Evolutionary conservation across 2,329 filamentous ascomycete genomes (phyloP).

Genomic region (Trichoderma sp.): DNA sequence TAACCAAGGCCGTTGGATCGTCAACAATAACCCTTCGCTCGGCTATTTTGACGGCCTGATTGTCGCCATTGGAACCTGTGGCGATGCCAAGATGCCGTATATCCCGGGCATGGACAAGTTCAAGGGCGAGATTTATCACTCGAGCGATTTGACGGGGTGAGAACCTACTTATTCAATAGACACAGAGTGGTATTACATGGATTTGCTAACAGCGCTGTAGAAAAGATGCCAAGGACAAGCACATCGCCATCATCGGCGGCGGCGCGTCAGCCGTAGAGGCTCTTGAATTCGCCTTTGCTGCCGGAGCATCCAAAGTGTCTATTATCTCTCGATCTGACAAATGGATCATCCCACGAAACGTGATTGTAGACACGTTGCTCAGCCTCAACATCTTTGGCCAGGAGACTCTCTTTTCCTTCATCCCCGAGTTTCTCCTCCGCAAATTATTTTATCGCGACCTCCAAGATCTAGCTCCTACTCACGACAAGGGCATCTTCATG

Average conservation of each 20-base stretch:
- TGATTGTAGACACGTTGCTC: slow-evolving; percentile 69
- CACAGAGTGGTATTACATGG: neutral
- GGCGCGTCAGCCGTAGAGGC: slow-evolving; percentile 81
- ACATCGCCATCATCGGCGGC: slow-evolving; percentile 71
- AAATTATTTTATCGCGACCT: slow-evolving; percentile 83
- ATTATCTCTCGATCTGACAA: slow-evolving; percentile 77
- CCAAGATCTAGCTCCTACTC: slow-evolving; percentile 64
- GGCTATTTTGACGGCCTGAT: slow-evolving; percentile 78
- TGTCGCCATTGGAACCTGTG: slow-evolving; percentile 75
- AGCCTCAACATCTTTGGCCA: slow-evolving; percentile 76
- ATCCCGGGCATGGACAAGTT: slow-evolving; percentile 70
- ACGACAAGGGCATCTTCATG: slow-evolving; percentile 70
- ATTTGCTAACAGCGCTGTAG: slow-evolving; percentile 35
- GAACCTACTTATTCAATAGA: slow-evolving; percentile 5
- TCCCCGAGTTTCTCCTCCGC: slow-evolving; percentile 71
- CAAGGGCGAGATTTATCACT: slow-evolving; percentile 70
- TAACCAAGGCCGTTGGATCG: slow-evolving; percentile 66
- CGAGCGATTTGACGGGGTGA: slow-evolving; percentile 65
- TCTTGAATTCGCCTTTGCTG: slow-evolving; percentile 70
- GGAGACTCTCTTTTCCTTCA: slow-evolving; percentile 71
- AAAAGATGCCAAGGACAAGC: slow-evolving; percentile 69
- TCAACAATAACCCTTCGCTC: slow-evolving; percentile 71
- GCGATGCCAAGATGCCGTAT: slow-evolving; percentile 69
- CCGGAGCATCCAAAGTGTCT: slow-evolving; percentile 64
- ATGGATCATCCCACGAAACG: slow-evolving; percentile 82